Evolutionary conservation across 2,329 filamentous ascomycete genomes (phyloP).

Genomic region (Sporothrix euskadiensis): DNA sequence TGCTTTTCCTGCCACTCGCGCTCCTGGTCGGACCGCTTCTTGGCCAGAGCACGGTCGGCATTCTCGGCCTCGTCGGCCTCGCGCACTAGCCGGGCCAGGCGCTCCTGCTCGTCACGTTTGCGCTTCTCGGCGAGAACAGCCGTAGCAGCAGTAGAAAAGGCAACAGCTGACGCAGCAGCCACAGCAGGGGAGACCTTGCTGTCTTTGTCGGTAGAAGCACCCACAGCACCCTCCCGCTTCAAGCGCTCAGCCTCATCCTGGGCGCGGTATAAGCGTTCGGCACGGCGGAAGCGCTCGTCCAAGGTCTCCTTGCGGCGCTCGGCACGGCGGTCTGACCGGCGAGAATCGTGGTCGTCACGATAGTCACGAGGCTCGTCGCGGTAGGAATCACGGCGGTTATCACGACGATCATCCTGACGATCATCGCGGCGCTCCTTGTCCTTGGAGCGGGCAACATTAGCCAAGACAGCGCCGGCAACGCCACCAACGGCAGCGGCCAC

Average conservation of each 20-base stretch:
- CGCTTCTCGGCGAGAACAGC: constrained; percentile 18
- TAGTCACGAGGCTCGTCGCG: constrained; percentile 35
- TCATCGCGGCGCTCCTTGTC: constrained; percentile 26
- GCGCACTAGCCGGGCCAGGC: neutral
- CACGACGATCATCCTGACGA: neutral
- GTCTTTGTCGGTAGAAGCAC: neutral
- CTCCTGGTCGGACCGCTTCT: constrained; percentile 8
- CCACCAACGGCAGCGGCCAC: constrained; percentile 21
- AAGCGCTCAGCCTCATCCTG: constrained; percentile 14
- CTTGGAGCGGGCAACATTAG: neutral
- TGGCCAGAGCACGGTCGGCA: neutral
- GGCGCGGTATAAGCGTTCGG: constrained; percentile 17
- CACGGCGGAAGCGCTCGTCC: constrained; percentile 11
- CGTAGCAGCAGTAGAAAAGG: neutral
- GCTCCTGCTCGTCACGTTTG: neutral
- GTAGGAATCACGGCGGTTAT: neutral
- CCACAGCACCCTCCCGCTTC: neutral
- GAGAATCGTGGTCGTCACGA: constrained; percentile 1
- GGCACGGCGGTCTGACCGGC: neutral
- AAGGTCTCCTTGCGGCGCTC: constrained; percentile 17
- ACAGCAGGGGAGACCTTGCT: neutral
- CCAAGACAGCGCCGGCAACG: constrained; percentile 9
- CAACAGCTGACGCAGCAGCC: neutral
- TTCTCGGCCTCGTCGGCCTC: constrained; percentile 10
- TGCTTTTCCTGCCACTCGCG: constrained; percentile 22